A percentile compares a stretch with the other conserved stretches of the same genome.
Conservation (phyloP, 345 rosid genomes). For the Microcos paniculata region DNA sequence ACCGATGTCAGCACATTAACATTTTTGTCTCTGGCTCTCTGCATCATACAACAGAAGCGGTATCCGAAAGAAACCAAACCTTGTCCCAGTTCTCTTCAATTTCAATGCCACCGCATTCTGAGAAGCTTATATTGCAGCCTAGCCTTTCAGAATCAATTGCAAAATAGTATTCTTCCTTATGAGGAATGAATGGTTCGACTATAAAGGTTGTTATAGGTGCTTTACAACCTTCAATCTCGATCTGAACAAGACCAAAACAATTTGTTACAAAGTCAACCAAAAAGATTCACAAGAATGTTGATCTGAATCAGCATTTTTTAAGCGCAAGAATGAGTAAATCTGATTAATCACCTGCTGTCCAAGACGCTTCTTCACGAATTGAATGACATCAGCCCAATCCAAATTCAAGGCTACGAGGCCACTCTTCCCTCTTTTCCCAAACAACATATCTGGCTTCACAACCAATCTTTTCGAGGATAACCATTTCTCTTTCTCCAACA, state of each 20-base stretch:
- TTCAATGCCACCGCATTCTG: constrained; percentile 5
- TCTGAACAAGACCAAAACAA: not conserved
- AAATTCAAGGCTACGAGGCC: constrained; percentile 6
- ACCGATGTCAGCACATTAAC: not conserved
- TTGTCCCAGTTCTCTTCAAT: constrained; percentile 7
- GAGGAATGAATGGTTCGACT: not conserved
- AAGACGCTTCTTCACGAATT: not conserved
- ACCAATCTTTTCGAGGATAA: not conserved
- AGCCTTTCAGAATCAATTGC: constrained; percentile 3
- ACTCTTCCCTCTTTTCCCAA: constrained; percentile 15
- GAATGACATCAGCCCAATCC: not conserved
- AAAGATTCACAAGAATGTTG: not conserved
- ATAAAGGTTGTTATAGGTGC: constrained; percentile 2
- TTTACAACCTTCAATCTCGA: not conserved
- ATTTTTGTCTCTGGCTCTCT: not conserved
- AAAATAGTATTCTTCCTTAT: not conserved
- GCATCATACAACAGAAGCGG: not conserved
- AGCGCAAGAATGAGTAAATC: not conserved
- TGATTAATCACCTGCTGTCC: not conserved
- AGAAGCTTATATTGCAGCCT: not conserved
- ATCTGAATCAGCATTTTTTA: not conserved
- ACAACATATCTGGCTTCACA: constrained; percentile 12
- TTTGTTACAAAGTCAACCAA: not conserved
- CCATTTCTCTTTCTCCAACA: constrained; percentile 3
- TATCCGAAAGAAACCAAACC: not conserved